Evolutionary conservation across 495 filamentous ascomycete species (phyloP).

Genomic region (Peziza echinospora): DNA sequence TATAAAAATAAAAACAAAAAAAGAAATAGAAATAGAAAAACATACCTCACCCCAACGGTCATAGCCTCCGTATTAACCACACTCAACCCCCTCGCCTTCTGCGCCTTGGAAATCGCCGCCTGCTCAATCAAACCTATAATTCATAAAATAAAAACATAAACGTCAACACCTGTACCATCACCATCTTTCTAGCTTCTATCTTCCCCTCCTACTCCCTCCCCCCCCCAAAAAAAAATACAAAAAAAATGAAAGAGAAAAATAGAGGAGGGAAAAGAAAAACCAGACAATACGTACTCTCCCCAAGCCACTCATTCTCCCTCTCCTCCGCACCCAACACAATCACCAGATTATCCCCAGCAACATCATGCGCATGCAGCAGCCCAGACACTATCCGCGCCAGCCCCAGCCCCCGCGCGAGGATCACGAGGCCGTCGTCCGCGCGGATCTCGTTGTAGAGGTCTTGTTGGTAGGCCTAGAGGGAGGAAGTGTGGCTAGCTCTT

Average conservation of each 20-base stretch:
- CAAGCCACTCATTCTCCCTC: constrained; percentile 83
- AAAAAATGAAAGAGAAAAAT: too few species aligned
- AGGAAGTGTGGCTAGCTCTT: constrained; percentile 1
- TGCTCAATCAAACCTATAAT: constrained; percentile 82
- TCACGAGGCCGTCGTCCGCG: constrained; percentile 75
- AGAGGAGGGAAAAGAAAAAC: not conserved
- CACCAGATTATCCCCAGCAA: constrained; percentile 78
- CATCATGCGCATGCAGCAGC: constrained; percentile 88
- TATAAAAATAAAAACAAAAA: too few species aligned
- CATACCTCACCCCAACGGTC: constrained; percentile 48
- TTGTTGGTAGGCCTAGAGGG: constrained; percentile 51
- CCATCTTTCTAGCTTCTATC: too few species aligned
- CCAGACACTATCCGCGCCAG: constrained; percentile 80
- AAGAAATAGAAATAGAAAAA: not conserved
- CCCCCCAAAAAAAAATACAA: too few species aligned
- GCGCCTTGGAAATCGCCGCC: constrained; percentile 57
- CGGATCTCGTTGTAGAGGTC: constrained; percentile 80
- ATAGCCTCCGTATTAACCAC: constrained; percentile 88
- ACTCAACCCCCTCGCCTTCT: constrained; percentile 62
- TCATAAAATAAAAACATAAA: too few species aligned
- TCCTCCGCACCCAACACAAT: constrained; percentile 80
- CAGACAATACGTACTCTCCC: constrained; percentile 33
- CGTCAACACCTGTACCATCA: too few species aligned
- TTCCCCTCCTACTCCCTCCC: too few species aligned
- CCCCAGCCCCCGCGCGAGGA: constrained; percentile 78